Base-by-base conservation (phyloP, 1,139 yeast genomes). In the Entelexis sorbosivorans region DNA sequence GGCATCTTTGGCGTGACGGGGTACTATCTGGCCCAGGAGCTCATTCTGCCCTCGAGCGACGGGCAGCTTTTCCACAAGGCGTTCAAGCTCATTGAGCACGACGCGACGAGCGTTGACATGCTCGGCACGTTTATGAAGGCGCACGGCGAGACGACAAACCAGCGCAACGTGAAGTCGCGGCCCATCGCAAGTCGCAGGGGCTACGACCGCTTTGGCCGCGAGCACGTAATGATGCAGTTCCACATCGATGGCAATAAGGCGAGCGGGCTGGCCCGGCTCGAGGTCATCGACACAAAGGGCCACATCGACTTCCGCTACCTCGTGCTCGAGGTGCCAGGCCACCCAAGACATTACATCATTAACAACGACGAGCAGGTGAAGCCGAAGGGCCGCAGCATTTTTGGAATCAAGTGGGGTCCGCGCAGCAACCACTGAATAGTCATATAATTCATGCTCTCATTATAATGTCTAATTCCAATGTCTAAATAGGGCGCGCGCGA, bases 11-110 rank as follows among this genome's bases (percentile, higher is more conserved):
- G 84, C 1, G 72, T 87, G 29, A 94, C 88, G 33, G 71, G 86
- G 3, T 88, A 86, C 66, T 73, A 86, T 58, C 78, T 88, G 35
- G 76, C 84, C 17, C 75, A 84, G 3, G 96, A 88, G 64, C 69
- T 88, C 39, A 78, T 87, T 58, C 75, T 89, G 52, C 96, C 96
- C 9, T 81, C 94, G 0, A 95, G 95, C 26, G 96, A 88, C 63
- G 89, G 95, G 1, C 82, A 82, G 58, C 79, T 94, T 2, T 88
- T 88, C 71, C 88, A 88, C 68, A 77, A 86, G 60, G 94, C 95
- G 1, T 88, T 88, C 32, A 76, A 78, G 35, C 69, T 85, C 60
- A 77, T 87, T 34, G 89, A 88, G 63, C 72, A 79, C 55, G 85
- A 82, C 63, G 75, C 74, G 47, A 69, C 66, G 34, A 82, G 84